phyloP scores from a whole-genome alignment of 2,329 filamentous ascomycete species.

The Aphanoascus verrucosus region DNA sequence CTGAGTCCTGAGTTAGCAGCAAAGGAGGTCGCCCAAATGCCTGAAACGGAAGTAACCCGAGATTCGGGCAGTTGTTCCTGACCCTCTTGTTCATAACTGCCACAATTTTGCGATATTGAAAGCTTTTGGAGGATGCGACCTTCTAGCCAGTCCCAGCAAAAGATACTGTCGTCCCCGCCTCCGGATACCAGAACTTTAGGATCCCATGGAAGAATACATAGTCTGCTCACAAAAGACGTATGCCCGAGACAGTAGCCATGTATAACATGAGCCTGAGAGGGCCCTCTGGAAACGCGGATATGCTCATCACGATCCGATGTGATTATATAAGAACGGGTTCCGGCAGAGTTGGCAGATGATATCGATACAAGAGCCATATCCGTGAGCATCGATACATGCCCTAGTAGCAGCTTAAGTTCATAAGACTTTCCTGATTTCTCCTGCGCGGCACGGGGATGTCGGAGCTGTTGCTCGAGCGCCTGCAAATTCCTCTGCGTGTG shows the following conservation, averaged over 20 bases:
- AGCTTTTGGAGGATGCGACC: constrained; percentile 26
- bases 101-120: constrained; percentile 15
- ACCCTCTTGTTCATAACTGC: background rate
- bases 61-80: background rate
- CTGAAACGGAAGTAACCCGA: constrained; percentile 38
- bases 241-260: constrained; percentile 86
- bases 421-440: constrained; percentile 49
- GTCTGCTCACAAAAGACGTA: constrained; percentile 66
- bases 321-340: constrained; percentile 49
- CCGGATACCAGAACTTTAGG: constrained; percentile 66
- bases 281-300: constrained; percentile 73
- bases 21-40: constrained; percentile 38
- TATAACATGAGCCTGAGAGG: constrained; percentile 76
- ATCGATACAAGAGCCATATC: constrained; percentile 51
- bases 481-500: constrained; percentile 51
- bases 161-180: constrained; percentile 69
- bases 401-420: constrained; percentile 67
- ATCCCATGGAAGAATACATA: constrained; percentile 52
- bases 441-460: constrained; percentile 31
- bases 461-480: constrained; percentile 48
- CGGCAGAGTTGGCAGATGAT: constrained; percentile 37
- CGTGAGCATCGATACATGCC: constrained; percentile 92
- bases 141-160: constrained; percentile 70
- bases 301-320: constrained; percentile 67
- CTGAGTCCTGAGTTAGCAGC: constrained; percentile 16